These are phyloP conservation scores for Phycomyces nitens DNA, from an alignment of 192 early-diverging fungal species.

Conservation along the genomic window DNA sequence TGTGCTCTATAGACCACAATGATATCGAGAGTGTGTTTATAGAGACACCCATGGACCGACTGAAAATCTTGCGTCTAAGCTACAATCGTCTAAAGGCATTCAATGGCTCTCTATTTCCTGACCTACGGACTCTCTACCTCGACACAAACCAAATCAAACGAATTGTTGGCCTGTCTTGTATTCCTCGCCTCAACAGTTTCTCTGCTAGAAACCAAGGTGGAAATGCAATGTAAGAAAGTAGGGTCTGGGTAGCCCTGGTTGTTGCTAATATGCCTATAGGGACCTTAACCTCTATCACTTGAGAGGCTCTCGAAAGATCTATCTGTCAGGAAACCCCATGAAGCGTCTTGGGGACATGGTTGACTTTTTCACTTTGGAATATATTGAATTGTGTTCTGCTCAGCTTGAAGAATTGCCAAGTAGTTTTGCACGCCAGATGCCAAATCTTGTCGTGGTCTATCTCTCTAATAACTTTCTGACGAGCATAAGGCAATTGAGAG, in stretches of 20 bases:
- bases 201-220: conserved; percentile 47
- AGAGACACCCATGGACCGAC: conserved; percentile 26
- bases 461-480: conserved; percentile 40
- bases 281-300: conserved; percentile 17
- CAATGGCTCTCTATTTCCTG: conserved; percentile 40
- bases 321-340: conserved; percentile 36
- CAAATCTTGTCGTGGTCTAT: conserved; percentile 39
- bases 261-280: too few relatives aligned
- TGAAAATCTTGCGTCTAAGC: conserved; percentile 37
- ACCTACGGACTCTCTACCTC: conserved; percentile 38
- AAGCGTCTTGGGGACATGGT: conserved; percentile 32
- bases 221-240: conserved; percentile 40
- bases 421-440: conserved; percentile 37
- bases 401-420: conserved; percentile 39
- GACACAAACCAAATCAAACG: conserved; percentile 43
- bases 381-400: conserved; percentile 43
- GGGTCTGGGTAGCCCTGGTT: too few relatives aligned
- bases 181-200: conserved; percentile 36
- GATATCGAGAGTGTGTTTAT: conserved; percentile 42
- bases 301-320: conserved; percentile 21
- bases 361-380: conserved; percentile 43
- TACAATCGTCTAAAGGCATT: conserved; percentile 40
- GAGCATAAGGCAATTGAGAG: conserved; percentile 34
- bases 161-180: conserved; percentile 33
- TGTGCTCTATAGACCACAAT: conserved; percentile 35